Evolutionary conservation across 148 eudicot species (phyloP).

Genomic region (Vaccinium vitisidaea): DNA sequence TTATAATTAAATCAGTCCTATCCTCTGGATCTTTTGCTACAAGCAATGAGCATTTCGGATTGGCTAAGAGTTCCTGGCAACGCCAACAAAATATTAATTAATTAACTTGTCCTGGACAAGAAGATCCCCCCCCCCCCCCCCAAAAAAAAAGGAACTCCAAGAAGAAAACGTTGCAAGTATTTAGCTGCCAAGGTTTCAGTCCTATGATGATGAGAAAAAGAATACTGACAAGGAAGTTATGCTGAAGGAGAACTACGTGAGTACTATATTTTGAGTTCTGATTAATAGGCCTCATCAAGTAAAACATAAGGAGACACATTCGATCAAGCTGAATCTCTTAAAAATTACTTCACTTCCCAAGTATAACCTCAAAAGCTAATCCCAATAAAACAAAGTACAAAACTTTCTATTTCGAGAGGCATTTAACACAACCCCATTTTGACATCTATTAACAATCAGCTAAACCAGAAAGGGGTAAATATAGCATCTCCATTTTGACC

Average conservation of each 20-base stretch:
- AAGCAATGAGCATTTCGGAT: constrained; percentile 85
- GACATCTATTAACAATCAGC: background rate
- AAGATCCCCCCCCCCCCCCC: background rate
- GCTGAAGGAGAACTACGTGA: background rate
- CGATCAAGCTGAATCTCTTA: background rate
- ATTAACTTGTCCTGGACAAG: background rate
- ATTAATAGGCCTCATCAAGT: background rate
- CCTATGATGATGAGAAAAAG: background rate
- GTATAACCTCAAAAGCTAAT: constrained; percentile 12
- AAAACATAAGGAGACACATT: background rate
- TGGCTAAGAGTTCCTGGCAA: constrained; percentile 78
- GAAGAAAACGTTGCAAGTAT: background rate
- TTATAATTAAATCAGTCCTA: constrained; percentile 84
- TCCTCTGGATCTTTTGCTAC: constrained; percentile 95
- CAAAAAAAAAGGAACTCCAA: background rate
- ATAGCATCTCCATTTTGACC: background rate
- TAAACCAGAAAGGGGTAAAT: background rate
- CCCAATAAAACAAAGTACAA: background rate
- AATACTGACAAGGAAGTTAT: background rate
- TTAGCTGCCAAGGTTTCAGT: background rate
- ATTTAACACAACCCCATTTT: background rate
- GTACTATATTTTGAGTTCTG: background rate
- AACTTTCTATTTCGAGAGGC: background rate
- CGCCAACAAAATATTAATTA: constrained; percentile 9
- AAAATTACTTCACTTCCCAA: background rate